Percentiles rank a stretch among this genome's conserved stretches.
phyloP scores from a whole-genome alignment of 805 yeast species.

The Ogataea thermomethanolica region DNA sequence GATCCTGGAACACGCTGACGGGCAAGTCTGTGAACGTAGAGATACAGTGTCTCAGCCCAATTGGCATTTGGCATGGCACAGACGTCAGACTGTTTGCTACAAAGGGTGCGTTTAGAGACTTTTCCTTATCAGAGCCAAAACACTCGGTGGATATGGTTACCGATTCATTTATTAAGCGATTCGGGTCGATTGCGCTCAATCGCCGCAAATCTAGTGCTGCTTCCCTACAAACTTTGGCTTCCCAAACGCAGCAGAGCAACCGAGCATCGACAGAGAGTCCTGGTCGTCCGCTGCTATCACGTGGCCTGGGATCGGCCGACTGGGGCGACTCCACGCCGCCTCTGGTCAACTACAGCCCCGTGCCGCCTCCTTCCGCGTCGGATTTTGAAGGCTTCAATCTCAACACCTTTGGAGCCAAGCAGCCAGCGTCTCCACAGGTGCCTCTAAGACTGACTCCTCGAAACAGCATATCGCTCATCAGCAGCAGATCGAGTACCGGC shows the following conservation, averaged over 20 bases:
- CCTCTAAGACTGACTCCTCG: slow-evolving; percentile 26
- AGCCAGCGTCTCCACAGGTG: slow-evolving; percentile 9
- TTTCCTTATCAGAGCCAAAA: slow-evolving; percentile 33
- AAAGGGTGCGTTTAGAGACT: slow-evolving; percentile 15
- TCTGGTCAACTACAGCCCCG: slow-evolving; percentile 14
- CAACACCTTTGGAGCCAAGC: slow-evolving; percentile 6
- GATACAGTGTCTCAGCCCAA: slow-evolving; percentile 14
- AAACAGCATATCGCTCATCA: slow-evolving; percentile 3
- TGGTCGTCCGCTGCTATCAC: slow-evolving; percentile 4
- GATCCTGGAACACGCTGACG: slow-evolving; percentile 16
- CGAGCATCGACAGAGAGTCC: slow-evolving; percentile 2
- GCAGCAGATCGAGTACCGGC: slow-evolving; percentile 1
- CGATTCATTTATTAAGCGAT: slow-evolving; percentile 43
- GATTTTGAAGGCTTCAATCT: slow-evolving; percentile 10
- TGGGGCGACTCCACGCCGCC: slow-evolving; percentile 10
- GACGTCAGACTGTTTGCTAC: slow-evolving; percentile 42
- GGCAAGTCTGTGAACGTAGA: slow-evolving; percentile 9
- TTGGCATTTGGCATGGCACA: slow-evolving; percentile 45
- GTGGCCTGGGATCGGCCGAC: background rate
- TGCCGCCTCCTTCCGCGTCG: slow-evolving; percentile 16
- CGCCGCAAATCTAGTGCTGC: slow-evolving; percentile 28
- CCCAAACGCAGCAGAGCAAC: slow-evolving; percentile 2
- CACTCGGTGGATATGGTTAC: slow-evolving; percentile 49
- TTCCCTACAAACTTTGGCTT: slow-evolving; percentile 14
- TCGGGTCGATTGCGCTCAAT: slow-evolving; percentile 40